phyloP scores from a whole-genome alignment of 1,284 basidiomycete genomes.

The Ceratobasidium sp. region DNA sequence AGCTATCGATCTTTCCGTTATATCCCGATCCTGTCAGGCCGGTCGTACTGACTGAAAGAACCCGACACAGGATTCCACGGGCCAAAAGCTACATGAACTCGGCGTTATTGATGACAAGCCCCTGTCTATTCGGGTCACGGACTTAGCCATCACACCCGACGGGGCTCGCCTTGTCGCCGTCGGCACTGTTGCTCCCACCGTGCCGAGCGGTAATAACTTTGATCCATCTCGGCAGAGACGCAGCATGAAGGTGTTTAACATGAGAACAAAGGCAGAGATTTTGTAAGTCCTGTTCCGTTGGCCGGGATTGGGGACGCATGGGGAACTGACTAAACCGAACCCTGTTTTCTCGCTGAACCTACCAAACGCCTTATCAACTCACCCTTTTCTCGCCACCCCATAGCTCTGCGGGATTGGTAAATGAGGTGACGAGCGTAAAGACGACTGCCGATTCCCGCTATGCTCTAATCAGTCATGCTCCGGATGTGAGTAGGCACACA shows the following conservation, averaged over 20 bases:
- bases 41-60: background rate
- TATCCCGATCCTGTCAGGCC: background rate
- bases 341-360: slow-evolving; percentile 13
- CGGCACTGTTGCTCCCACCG: slow-evolving; percentile 64
- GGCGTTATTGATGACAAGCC: slow-evolving; percentile 49
- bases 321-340: slow-evolving; percentile 29
- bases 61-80: slow-evolving; percentile 28
- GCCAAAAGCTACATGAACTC: slow-evolving; percentile 32
- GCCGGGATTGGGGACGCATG: background rate
- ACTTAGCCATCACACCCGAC: slow-evolving; percentile 88
- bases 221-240: slow-evolving; percentile 16
- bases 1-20: slow-evolving; percentile 45
- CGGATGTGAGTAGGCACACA: slow-evolving; percentile 67
- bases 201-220: slow-evolving; percentile 24
- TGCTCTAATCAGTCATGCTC: slow-evolving; percentile 85
- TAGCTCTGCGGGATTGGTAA: slow-evolving; percentile 67
- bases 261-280: slow-evolving; percentile 57
- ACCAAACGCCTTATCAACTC: background rate
- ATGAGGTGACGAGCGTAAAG: slow-evolving; percentile 87
- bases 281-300: slow-evolving; percentile 45
- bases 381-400: slow-evolving; percentile 15
- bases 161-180: slow-evolving; percentile 82
- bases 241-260: slow-evolving; percentile 66
- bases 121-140: slow-evolving; percentile 85
- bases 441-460: slow-evolving; percentile 87